A percentile compares a stretch with the other conserved stretches of the same genome.
Conservation (phyloP, 208 protist species). For the Trypanosoma lewisi region DNA sequence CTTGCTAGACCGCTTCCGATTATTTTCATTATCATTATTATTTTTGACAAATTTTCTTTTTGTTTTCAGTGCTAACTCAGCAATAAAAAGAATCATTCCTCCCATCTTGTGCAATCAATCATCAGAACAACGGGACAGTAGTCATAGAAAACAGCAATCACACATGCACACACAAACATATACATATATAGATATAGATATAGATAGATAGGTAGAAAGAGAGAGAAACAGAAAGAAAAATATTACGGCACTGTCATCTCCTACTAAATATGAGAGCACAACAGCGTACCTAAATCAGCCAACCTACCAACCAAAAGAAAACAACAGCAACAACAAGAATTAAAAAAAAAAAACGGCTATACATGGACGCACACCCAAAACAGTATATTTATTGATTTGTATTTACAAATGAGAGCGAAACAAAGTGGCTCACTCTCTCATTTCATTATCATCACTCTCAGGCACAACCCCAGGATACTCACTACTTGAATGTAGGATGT, state of each 20-base stretch:
- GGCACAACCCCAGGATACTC: neutral
- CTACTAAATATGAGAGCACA: constrained; percentile 1
- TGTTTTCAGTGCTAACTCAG: too few relatives aligned
- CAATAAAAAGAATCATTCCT: too few relatives aligned
- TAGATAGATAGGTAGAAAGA: constrained; percentile 3
- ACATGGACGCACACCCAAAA: neutral
- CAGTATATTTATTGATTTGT: too few relatives aligned
- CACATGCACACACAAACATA: constrained; percentile 9
- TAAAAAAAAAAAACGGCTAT: neutral
- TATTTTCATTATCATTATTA: neutral
- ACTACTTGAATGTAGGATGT: constrained; percentile 1
- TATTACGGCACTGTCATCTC: neutral
- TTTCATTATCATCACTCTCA: neutral
- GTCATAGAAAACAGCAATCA: constrained; percentile 1
- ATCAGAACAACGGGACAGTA: too few relatives aligned
- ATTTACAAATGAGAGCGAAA: constrained; percentile 10
- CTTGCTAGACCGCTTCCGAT: neutral
- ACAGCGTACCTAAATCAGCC: constrained; percentile 13
- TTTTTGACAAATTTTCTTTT: too few relatives aligned
- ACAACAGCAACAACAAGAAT: constrained; percentile 9
- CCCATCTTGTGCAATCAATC: too few relatives aligned
- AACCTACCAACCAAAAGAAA: constrained; percentile 6
- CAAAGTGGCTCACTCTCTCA: neutral
- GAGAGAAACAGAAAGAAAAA: constrained; percentile 11
- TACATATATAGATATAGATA: constrained; percentile 16